A percentile compares a stretch with the other conserved stretches of the same genome.
Evolutionary conservation across 1,284 basidiomycete species (phyloP).

Genomic region (Earliella scabrosa): DNA sequence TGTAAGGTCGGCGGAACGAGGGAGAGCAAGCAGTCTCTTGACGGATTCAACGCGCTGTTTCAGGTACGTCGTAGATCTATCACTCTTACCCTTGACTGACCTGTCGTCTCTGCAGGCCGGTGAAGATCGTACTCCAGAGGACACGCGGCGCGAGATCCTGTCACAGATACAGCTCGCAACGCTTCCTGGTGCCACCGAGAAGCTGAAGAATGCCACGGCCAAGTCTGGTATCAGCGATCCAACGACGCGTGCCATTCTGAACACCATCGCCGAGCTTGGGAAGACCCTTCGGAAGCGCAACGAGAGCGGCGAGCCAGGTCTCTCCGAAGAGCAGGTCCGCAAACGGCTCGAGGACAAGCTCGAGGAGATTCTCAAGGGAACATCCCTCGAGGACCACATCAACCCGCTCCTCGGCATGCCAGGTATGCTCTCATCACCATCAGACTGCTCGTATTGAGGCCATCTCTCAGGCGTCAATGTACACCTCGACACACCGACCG

Average conservation of each 20-base stretch:
- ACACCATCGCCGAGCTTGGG: constrained; percentile 1
- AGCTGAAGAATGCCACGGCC: constrained; percentile 1
- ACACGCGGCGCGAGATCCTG: constrained; percentile 10
- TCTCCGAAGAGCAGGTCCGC: not conserved
- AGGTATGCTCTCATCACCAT: constrained; percentile 6
- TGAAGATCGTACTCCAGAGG: constrained; percentile 11
- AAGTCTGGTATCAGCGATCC: not conserved
- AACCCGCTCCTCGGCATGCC: constrained; percentile 14
- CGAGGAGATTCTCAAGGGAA: not conserved
- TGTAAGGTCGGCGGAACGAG: constrained; percentile 34
- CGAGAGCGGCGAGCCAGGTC: not conserved
- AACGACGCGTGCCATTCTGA: not conserved
- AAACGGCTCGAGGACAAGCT: constrained; percentile 1
- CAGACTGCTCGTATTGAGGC: not conserved
- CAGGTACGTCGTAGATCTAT: constrained; percentile 14
- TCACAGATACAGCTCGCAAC: constrained; percentile 1
- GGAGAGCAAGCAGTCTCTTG: constrained; percentile 24
- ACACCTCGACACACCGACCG: constrained; percentile 35
- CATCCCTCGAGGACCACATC: not conserved
- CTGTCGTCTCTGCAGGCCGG: not conserved
- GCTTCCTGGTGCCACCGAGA: constrained; percentile 2
- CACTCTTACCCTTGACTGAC: no score
- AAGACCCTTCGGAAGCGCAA: not conserved
- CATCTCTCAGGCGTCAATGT: constrained; percentile 21
- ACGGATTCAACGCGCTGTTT: constrained; percentile 27